Percentiles rank a stretch among this genome's conserved stretches.
These are phyloP conservation scores for Carex arenaria DNA, from an alignment of 202 grass and related monocot species.

Conservation along the genomic window DNA sequence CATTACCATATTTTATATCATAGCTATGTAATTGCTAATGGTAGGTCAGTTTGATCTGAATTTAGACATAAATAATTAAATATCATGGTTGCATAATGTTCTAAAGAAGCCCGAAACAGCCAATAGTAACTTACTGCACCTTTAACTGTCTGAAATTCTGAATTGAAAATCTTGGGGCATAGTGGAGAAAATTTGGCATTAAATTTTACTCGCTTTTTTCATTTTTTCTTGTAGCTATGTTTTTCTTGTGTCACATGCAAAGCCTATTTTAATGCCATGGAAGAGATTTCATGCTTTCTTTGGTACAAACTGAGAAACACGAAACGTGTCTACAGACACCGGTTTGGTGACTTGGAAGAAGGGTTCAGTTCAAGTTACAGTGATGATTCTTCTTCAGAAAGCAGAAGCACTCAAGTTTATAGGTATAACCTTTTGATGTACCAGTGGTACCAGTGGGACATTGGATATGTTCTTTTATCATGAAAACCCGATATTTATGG, in stretches of 20 bases:
- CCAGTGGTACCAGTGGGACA: neutral
- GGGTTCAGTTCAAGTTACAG: constrained; percentile 23
- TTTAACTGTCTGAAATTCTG: neutral
- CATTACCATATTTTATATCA: neutral
- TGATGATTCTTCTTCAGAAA: neutral
- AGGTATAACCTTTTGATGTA: neutral
- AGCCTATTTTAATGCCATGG: constrained; percentile 25
- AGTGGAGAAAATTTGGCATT: neutral
- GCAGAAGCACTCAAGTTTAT: neutral
- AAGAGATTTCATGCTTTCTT: constrained; percentile 22
- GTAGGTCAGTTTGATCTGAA: neutral
- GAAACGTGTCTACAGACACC: constrained; percentile 38
- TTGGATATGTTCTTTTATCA: neutral
- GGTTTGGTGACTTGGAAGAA: constrained; percentile 40
- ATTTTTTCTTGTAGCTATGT: too few species aligned
- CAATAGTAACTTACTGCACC: neutral
- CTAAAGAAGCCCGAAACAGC: neutral
- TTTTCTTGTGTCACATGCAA: constrained; percentile 32
- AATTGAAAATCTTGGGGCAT: neutral
- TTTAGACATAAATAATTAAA: neutral
- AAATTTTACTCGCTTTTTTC: too few species aligned
- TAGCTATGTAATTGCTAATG: neutral
- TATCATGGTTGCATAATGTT: neutral
- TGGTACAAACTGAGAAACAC: constrained; percentile 48
- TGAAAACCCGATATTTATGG: neutral